Evolutionary conservation across 129 eudicot genomes (phyloP), one percentile per base, ranked within the genome.

Genomic region (Ambrosia trifida): DNA sequence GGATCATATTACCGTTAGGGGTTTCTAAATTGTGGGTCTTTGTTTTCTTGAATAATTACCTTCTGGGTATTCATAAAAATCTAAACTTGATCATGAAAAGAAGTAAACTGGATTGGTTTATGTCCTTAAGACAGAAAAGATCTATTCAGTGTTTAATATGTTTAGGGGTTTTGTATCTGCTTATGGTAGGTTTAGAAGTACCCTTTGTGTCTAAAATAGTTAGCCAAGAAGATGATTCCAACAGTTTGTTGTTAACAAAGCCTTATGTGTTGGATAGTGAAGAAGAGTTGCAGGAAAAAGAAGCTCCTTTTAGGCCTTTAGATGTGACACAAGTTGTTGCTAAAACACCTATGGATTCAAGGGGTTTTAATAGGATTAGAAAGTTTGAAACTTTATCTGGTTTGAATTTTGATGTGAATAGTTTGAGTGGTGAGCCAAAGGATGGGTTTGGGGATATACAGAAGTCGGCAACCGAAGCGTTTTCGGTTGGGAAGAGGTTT

Each of bases 281-380:
- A 73, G 91, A 85, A 17, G 82, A 86, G 19, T 74, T 85, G 65
- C 83, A 83, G 40, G 90, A 77, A 24, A 87, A 82, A 69, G 83
- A 76, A 38, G 85, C 90, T 63, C 98, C 95, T 31, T 43, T 87
- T 70, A 86, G 96, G 5, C 98, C 96, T 14, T n/a, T 71, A 5
- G 57, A 82, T 73, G 59, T 72, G 43, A 84, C 91, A 0, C 73
- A 74, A 47, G 71, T 74, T 14, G 77, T 75, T 3, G 56, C 80
- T 7, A 83, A 82, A 44, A 77, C 78, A 52, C 84, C 89, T 3
- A n/a, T 44, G 6, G 41, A 72, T 38, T 72, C 83, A 3, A 68
- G 52, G 64, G 78, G 76, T 13, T 81, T 69, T 54, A 60, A 81
- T 5, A 73, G 18, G 57, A 76, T 77, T 24, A 52, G 70, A 1